A percentile compares a stretch with the other conserved stretches of the same genome.
phyloP scores from a whole-genome alignment of 164 flowering plant genomes.

The Umbilicus rupestris region DNA sequence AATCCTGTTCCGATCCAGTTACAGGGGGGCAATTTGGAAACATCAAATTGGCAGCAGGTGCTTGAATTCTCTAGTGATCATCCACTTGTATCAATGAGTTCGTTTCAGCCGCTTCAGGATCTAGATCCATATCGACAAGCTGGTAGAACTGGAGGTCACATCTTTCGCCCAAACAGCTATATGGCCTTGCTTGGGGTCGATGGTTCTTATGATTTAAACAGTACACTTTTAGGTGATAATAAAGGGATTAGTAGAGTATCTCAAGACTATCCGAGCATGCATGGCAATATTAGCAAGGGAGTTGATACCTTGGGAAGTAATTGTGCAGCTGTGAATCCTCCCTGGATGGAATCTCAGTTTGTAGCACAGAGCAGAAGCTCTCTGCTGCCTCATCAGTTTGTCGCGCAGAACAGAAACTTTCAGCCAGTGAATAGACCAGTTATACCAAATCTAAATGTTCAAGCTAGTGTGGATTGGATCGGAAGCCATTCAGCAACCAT shows the following conservation, averaged over 20 bases:
- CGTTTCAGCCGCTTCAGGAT: slow-evolving; percentile 6
- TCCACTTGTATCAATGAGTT: slow-evolving; percentile 9
- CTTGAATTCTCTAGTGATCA: slow-evolving; percentile 15
- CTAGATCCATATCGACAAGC: slow-evolving; percentile 1
- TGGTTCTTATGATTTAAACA: neutral
- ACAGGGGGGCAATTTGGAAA: slow-evolving; percentile 10
- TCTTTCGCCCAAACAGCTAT: neutral
- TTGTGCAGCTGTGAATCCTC: neutral
- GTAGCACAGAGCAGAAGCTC: neutral
- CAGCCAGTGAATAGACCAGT: neutral
- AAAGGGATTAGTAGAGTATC: neutral
- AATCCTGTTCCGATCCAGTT: slow-evolving; percentile 11
- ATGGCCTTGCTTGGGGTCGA: neutral
- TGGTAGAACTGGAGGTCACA: neutral
- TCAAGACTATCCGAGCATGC: neutral
- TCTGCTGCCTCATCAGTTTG: neutral
- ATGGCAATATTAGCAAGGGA: neutral
- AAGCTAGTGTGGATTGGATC: neutral
- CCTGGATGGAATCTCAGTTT: neutral
- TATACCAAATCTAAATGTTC: slow-evolving; percentile 2
- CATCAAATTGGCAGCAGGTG: slow-evolving; percentile 24
- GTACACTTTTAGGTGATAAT: neutral
- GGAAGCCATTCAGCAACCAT: neutral
- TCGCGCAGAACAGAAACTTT: neutral
- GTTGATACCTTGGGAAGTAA: neutral